Conservation (phyloP, 768 basidiomycete species). For the Lentinus brumalis region DNA sequence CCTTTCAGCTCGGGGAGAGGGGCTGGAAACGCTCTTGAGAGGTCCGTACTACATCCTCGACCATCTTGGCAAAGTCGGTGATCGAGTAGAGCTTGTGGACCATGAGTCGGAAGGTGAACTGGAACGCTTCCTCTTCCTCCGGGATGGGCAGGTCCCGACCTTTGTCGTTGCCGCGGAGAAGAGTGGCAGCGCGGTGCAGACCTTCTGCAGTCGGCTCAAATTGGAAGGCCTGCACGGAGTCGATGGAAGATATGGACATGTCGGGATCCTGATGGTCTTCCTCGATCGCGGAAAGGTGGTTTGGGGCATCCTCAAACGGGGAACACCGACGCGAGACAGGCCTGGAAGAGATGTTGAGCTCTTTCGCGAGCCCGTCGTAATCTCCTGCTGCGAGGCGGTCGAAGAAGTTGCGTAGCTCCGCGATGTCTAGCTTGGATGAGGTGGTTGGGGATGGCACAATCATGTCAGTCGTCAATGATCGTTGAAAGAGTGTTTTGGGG, state of each 20-base stretch:
- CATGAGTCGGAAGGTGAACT: conserved; percentile 69
- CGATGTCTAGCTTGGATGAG: neutral
- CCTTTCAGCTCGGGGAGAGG: conserved; percentile 26
- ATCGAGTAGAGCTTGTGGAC: conserved; percentile 63
- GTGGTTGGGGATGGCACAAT: neutral
- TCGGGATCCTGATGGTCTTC: neutral
- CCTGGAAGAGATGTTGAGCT: conserved; percentile 3
- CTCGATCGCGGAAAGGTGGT: neutral
- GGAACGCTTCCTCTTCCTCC: conserved; percentile 16
- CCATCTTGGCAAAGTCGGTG: conserved; percentile 53
- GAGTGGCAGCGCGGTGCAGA: conserved; percentile 13
- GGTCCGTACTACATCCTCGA: conserved; percentile 19
- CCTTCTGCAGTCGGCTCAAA: conserved; percentile 13
- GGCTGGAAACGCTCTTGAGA: conserved; percentile 56
- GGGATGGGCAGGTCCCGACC: neutral
- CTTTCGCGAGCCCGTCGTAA: conserved; percentile 14
- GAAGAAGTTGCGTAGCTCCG: conserved; percentile 15
- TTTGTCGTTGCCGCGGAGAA: conserved; percentile 9
- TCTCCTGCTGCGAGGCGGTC: conserved; percentile 19
- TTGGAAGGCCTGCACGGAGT: conserved; percentile 3
- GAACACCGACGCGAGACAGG: neutral
- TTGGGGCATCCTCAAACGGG: neutral
- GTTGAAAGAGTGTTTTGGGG: neutral
- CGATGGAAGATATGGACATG: conserved; percentile 2
- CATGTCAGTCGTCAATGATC: neutral